Conservation (phyloP, 1,284 basidiomycete genomes). For the Acaromyces ingoldii region DNA sequence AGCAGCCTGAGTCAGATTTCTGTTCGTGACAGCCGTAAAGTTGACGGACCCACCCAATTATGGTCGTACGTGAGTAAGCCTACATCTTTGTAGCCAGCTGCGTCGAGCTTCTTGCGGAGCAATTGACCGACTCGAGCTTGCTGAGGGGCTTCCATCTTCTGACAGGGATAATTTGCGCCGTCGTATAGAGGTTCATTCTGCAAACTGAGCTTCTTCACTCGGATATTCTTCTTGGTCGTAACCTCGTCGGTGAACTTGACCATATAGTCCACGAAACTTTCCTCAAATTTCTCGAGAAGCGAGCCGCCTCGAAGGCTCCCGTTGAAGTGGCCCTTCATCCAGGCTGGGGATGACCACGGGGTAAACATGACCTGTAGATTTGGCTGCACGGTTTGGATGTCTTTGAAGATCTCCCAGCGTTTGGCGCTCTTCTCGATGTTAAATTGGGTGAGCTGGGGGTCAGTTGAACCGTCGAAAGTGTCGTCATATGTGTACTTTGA, state of each 20-base stretch:
- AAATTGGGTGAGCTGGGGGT: constrained; percentile 20
- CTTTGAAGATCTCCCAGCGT: constrained; percentile 23
- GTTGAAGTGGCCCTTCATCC: constrained; percentile 28
- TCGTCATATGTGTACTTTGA: constrained; percentile 38
- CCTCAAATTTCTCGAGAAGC: constrained; percentile 21
- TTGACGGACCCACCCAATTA: constrained; percentile 19
- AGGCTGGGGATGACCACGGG: constrained; percentile 31
- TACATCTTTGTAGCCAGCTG: constrained; percentile 11
- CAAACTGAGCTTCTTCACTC: constrained; percentile 15
- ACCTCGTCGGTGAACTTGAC: constrained; percentile 18
- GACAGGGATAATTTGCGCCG: constrained; percentile 20
- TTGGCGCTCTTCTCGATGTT: constrained; percentile 33
- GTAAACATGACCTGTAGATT: constrained; percentile 20
- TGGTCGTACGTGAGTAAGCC: constrained; percentile 21
- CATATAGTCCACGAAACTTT: constrained; percentile 25
- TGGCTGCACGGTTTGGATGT: constrained; percentile 20
- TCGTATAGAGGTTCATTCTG: constrained; percentile 29
- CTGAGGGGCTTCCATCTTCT: constrained; percentile 15
- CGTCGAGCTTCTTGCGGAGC: constrained; percentile 16
- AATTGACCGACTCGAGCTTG: constrained; percentile 15
- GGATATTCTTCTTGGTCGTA: constrained; percentile 15
- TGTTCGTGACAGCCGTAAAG: background rate
- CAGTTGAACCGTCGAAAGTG: constrained; percentile 24
- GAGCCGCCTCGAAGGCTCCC: constrained; percentile 19
- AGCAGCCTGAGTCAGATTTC: background rate